A percentile compares a stretch with the other conserved stretches of the same genome.
phyloP scores from a whole-genome alignment of 2,329 filamentous ascomycete genomes.

The Fusarium sp. region DNA sequence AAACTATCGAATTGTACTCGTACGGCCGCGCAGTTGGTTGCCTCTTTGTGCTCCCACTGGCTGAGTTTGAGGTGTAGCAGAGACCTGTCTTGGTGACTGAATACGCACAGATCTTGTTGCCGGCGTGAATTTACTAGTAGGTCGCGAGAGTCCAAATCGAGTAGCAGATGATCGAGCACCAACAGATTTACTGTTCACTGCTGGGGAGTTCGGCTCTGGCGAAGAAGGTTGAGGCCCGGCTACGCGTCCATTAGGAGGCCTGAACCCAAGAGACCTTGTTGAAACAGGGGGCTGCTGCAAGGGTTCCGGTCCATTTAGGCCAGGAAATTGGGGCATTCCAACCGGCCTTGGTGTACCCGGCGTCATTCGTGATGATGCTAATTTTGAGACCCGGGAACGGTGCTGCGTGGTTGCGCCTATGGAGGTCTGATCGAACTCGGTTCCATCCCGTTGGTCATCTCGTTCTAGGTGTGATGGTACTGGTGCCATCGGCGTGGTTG shows the following conservation, averaged over 20 bases:
- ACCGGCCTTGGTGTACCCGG: not conserved
- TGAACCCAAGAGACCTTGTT: conserved; percentile 28
- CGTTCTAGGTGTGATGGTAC: conserved; percentile 59
- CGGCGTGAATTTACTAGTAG: conserved; percentile 19
- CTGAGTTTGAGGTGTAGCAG: conserved; percentile 23
- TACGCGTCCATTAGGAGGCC: conserved; percentile 18
- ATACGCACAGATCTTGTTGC: conserved; percentile 44
- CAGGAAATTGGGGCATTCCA: conserved; percentile 9
- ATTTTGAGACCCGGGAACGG: conserved; percentile 16
- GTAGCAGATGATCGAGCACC: conserved; percentile 30
- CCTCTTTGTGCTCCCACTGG: conserved; percentile 15
- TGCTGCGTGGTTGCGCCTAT: conserved; percentile 2
- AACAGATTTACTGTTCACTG: conserved; percentile 37
- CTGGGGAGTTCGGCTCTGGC: conserved; percentile 17
- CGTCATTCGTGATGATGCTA: conserved; percentile 11
- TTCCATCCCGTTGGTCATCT: conserved; percentile 47
- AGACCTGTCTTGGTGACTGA: conserved; percentile 41
- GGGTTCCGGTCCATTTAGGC: not conserved
- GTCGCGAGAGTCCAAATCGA: conserved; percentile 28
- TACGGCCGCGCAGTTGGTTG: conserved; percentile 15
- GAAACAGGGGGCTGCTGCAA: conserved; percentile 14
- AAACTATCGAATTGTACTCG: conserved; percentile 24
- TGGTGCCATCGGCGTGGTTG: conserved; percentile 59
- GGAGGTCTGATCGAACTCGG: conserved; percentile 8
- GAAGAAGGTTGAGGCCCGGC: conserved; percentile 22